Percentiles rank a stretch among this genome's conserved stretches.
Evolutionary conservation across 2,329 filamentous ascomycete genomes (phyloP).

Genomic region (Rutstroemia sp.): DNA sequence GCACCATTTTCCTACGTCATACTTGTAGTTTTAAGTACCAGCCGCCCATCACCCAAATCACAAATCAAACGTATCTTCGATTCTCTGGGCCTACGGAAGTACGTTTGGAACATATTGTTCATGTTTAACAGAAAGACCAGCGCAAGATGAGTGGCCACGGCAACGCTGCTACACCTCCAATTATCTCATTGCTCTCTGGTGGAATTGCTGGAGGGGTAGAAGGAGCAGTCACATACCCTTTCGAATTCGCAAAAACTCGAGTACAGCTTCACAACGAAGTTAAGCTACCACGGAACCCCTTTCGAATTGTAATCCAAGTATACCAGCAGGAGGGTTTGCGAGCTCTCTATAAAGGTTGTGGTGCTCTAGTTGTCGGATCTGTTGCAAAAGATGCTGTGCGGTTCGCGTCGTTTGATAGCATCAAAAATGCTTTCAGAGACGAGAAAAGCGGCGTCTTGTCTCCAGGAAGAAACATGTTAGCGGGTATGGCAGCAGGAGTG

Average conservation of each 20-base stretch:
- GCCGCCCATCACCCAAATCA: too few species aligned
- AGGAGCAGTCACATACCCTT: slow-evolving; percentile 40
- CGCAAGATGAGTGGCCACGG: background rate
- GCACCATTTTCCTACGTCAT: too few species aligned
- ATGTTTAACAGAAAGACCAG: too few species aligned
- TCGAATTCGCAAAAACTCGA: slow-evolving; percentile 62
- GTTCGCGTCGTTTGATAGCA: slow-evolving; percentile 58
- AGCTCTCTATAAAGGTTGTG: slow-evolving; percentile 38
- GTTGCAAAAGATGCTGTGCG: slow-evolving; percentile 59
- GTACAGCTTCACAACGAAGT: slow-evolving; percentile 43
- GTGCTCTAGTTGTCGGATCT: slow-evolving; percentile 16
- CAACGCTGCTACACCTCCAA: slow-evolving; percentile 9
- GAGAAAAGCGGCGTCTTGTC: slow-evolving; percentile 47
- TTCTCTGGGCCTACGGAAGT: too few species aligned
- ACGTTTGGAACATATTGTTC: too few species aligned
- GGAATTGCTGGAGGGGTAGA: slow-evolving; percentile 21
- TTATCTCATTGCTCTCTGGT: slow-evolving; percentile 22
- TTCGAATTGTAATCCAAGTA: slow-evolving; percentile 47
- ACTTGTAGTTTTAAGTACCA: too few species aligned
- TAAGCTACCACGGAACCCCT: slow-evolving; percentile 47
- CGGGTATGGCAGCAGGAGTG: slow-evolving; percentile 56
- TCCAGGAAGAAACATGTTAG: slow-evolving; percentile 48
- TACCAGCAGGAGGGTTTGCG: slow-evolving; percentile 47
- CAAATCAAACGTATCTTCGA: too few species aligned
- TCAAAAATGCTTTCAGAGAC: slow-evolving; percentile 57